phyloP scores from a whole-genome alignment of 1,139 yeast genomes.

The Sugiyamaella grinbergsii region DNA sequence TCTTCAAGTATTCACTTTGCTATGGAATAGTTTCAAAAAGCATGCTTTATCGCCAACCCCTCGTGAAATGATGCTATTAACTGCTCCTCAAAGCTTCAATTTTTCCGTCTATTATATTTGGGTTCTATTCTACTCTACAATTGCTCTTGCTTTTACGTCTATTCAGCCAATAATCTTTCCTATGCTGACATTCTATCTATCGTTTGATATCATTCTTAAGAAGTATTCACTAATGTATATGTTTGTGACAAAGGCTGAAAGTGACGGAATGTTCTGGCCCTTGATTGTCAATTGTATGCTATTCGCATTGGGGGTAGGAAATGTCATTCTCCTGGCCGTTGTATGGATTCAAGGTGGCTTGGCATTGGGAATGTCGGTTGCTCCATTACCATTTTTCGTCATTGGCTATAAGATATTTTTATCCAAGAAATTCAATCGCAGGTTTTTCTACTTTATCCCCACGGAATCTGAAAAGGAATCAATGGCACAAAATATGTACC shows the following conservation, averaged over 20 bases:
- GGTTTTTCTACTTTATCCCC: constrained; percentile 40
- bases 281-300: constrained; percentile 41
- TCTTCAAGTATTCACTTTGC: constrained; percentile 40
- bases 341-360: constrained; percentile 47
- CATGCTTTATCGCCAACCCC: constrained; percentile 43
- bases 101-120: constrained; percentile 44
- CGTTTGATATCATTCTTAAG: constrained; percentile 41
- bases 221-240: constrained; percentile 45
- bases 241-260: constrained; percentile 45
- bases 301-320: constrained; percentile 44
- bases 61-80: constrained; percentile 41
- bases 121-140: constrained; percentile 44
- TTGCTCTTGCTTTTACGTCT: constrained; percentile 45
- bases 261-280: constrained; percentile 47
- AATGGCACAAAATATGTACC: constrained; percentile 27
- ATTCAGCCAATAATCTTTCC: constrained; percentile 47
- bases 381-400: constrained; percentile 40
- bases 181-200: constrained; percentile 40
- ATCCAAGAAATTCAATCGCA: constrained; percentile 30
- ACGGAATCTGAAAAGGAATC: constrained; percentile 32
- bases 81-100: constrained; percentile 44
- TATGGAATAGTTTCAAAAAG: constrained; percentile 37
- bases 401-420: constrained; percentile 40
- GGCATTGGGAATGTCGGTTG: constrained; percentile 40
- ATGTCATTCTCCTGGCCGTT: constrained; percentile 43